Evolutionary conservation across 768 basidiomycete genomes (phyloP), one percentile per base, ranked within the genome.

Genomic region (Rhodotorula diobovata): DNA sequence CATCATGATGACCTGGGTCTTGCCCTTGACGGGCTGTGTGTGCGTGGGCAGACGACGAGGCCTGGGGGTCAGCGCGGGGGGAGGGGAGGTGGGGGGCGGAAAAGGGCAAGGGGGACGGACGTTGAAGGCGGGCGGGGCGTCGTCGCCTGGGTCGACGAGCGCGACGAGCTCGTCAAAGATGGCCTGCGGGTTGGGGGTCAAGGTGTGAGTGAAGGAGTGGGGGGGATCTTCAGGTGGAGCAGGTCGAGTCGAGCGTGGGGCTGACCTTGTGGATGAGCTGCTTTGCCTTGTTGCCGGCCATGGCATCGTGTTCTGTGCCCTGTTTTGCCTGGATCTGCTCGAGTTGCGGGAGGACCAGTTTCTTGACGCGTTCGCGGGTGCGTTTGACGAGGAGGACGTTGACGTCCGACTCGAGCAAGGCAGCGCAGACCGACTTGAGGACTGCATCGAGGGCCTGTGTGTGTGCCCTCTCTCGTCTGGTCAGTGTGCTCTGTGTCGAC

Each of bases 161-260:
- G 88, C 85, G 30, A 98, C 96, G 4, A 99, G 87, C 80, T 99
- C 95, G 81, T 98, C 94, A 77, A 93, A 98, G 43, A 99, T 90
- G 21, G 93, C 89, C 94, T 97, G 75, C 16, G 34, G 14, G 57
- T 35, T 21, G 23, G 18, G 6, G 41, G 41, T 43, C 14, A 43
- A 18, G 14, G 50, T 5, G 3, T 5, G 25, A 21, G 25, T 0
- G 41, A 41, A 18, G 20, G 37, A 32, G 18, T 7, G 25, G n/a
- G 16, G 39, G 43, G 32, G 10, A 35, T 51, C 7, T 10, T 0
- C 48, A 18, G 8, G 34, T n/a, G 28, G 16, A 55, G 50, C 53
- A n/a, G 57, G 2, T 7, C 43, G 25, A 66, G 8, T 8, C 53
- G 59, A 30, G 21, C 12, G 18, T 4, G 20, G 20, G 54, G 53